Conservation (phyloP, 441 rosid genomes). For the Rhodomyrtus psidioides region DNA sequence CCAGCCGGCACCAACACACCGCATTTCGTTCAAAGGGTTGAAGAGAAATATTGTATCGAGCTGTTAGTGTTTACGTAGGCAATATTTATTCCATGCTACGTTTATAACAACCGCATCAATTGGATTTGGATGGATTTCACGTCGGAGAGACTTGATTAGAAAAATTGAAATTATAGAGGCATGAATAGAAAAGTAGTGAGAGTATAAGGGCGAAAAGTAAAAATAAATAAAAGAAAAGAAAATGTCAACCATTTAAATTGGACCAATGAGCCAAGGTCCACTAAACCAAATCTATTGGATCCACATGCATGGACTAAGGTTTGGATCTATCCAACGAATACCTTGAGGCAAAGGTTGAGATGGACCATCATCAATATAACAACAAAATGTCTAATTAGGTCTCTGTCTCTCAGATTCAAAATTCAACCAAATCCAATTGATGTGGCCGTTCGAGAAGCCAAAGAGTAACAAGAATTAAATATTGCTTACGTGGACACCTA, state of each 20-base stretch:
- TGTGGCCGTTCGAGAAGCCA: neutral
- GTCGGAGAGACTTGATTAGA: too few species aligned
- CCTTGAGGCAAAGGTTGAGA: neutral
- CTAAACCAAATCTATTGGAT: neutral
- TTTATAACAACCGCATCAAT: neutral
- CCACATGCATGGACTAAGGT: neutral
- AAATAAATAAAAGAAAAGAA: neutral
- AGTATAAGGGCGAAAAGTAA: neutral
- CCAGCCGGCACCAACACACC: too few species aligned
- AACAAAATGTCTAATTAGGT: neutral
- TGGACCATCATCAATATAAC: neutral
- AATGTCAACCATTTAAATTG: neutral
- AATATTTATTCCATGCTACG: neutral
- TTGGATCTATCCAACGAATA: neutral
- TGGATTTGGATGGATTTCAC: too few species aligned
- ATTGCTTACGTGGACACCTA: neutral
- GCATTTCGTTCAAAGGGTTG: too few species aligned
- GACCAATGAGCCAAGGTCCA: neutral
- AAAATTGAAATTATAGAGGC: too few species aligned
- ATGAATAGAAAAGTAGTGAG: neutral
- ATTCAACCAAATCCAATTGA: too few species aligned
- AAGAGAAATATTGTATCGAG: too few species aligned
- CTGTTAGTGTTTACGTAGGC: neutral
- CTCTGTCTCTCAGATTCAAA: too few species aligned
- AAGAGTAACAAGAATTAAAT: neutral